phyloP scores from a whole-genome alignment of 257 asterid genomes.

The Solanum peruvianum region DNA sequence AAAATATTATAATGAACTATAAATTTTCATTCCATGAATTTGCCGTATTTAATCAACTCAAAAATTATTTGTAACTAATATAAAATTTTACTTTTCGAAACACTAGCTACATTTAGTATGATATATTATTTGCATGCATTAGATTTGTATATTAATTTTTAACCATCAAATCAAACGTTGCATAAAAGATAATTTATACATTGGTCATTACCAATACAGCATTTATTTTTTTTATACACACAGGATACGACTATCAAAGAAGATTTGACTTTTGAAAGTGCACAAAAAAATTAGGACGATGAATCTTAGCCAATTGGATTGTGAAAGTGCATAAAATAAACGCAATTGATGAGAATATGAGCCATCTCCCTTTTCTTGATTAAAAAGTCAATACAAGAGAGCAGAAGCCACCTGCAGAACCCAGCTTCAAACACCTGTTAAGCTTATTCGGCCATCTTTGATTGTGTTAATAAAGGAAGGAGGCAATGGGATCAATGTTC shows the following conservation, averaged over 20 bases:
- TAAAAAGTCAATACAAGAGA: neutral
- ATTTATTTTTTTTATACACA: too few relatives aligned
- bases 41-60: neutral
- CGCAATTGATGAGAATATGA: neutral
- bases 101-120: too few relatives aligned
- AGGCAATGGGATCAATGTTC: conserved; percentile 40
- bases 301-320: neutral
- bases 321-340: neutral
- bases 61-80: neutral
- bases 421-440: conserved; percentile 4
- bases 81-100: neutral
- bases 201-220: too few relatives aligned
- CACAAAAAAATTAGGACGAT: neutral
- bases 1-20: neutral
- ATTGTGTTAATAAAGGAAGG: neutral
- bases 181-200: too few relatives aligned
- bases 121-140: too few relatives aligned
- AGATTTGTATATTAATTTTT: too few relatives aligned
- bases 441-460: conserved; percentile 1
- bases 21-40: neutral
- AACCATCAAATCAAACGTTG: too few relatives aligned
- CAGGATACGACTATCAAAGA: too few relatives aligned
- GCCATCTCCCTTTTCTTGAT: neutral
- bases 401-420: neutral
- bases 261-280: too few relatives aligned